Evolutionary conservation across 140 eudicot genomes (phyloP).

Genomic region (Bidens hawaiensis): DNA sequence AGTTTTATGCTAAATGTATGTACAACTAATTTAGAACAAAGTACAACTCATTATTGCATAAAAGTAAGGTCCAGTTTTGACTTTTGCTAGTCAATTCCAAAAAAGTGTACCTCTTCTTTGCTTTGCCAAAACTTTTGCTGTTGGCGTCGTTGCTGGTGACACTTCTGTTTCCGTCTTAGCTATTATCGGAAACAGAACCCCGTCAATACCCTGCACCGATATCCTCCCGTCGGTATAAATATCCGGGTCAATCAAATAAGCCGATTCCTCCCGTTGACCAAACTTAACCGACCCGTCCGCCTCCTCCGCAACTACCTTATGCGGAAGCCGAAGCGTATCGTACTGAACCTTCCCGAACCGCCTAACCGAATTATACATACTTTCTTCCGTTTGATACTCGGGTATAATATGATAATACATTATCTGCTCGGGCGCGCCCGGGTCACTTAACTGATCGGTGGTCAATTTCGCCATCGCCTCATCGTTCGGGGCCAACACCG

Average conservation of each 20-base stretch:
- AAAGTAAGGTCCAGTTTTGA: background rate
- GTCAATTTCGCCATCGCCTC: constrained; percentile 91
- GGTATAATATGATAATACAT: constrained; percentile 90
- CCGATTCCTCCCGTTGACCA: constrained; percentile 76
- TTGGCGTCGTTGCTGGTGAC: constrained; percentile 21
- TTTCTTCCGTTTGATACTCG: constrained; percentile 95
- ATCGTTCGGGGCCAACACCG: constrained; percentile 87
- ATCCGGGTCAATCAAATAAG: constrained; percentile 94
- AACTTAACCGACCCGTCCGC: constrained; percentile 97
- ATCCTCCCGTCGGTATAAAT: constrained; percentile 92
- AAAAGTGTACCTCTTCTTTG: constrained; percentile 71
- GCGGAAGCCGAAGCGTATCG: constrained; percentile 78
- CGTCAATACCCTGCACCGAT: constrained; percentile 94
- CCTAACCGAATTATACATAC: constrained; percentile 87
- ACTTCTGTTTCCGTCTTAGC: constrained; percentile 23
- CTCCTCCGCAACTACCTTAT: constrained; percentile 78
- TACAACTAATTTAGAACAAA: constrained; percentile 5
- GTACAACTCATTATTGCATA: constrained; percentile 16
- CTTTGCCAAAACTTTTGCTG: constrained; percentile 55
- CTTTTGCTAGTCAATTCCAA: too few species aligned
- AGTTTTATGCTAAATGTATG: background rate
- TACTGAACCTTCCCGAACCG: constrained; percentile 78
- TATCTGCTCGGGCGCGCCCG: constrained; percentile 95
- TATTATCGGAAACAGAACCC: constrained; percentile 68
- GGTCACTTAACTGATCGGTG: constrained; percentile 78